Percentiles rank a stretch among this genome's conserved stretches.
These are phyloP conservation scores for Plantago major DNA, from an alignment of 257 asterid genomes.

Conservation along the genomic window DNA sequence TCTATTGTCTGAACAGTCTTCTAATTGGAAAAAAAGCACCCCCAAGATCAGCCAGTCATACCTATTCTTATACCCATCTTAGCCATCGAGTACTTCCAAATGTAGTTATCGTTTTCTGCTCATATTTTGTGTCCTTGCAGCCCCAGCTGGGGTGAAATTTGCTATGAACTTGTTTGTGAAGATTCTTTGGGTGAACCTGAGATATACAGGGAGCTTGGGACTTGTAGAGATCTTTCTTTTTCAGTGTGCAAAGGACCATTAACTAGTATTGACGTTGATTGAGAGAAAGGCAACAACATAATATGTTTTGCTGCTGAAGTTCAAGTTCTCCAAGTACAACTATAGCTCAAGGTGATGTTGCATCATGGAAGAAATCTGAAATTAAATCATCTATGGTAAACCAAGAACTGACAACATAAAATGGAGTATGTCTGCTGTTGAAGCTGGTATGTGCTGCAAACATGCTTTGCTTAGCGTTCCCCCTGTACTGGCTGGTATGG, in stretches of 20 bases:
- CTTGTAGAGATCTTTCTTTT: slow-evolving; percentile 10
- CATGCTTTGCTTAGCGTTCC: slow-evolving; percentile 19
- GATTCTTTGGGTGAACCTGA: slow-evolving; percentile 23
- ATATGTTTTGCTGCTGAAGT: slow-evolving; percentile 9
- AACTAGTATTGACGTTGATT: background rate
- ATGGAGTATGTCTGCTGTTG: slow-evolving; percentile 15
- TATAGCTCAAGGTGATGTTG: too few species aligned
- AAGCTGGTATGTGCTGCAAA: slow-evolving; percentile 11
- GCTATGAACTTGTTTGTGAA: slow-evolving; percentile 16
- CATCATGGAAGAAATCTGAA: too few species aligned
- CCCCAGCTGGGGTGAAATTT: slow-evolving; percentile 22
- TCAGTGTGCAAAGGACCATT: slow-evolving; percentile 14
- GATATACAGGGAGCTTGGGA: slow-evolving; percentile 16
- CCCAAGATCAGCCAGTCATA: slow-evolving; percentile 25
- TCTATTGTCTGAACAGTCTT: slow-evolving; percentile 28
- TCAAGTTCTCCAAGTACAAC: too few species aligned
- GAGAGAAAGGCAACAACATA: background rate
- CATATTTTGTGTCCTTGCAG: slow-evolving; percentile 19
- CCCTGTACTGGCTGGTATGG: slow-evolving; percentile 29
- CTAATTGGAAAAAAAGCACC: slow-evolving; percentile 19
- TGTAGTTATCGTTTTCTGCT: slow-evolving; percentile 24
- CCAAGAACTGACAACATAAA: slow-evolving; percentile 6
- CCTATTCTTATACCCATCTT: slow-evolving; percentile 31
- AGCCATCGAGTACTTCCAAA: slow-evolving; percentile 32
- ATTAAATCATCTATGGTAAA: too few species aligned